Conservation (phyloP, 257 asterid species). For the Nemophila menziesii region DNA sequence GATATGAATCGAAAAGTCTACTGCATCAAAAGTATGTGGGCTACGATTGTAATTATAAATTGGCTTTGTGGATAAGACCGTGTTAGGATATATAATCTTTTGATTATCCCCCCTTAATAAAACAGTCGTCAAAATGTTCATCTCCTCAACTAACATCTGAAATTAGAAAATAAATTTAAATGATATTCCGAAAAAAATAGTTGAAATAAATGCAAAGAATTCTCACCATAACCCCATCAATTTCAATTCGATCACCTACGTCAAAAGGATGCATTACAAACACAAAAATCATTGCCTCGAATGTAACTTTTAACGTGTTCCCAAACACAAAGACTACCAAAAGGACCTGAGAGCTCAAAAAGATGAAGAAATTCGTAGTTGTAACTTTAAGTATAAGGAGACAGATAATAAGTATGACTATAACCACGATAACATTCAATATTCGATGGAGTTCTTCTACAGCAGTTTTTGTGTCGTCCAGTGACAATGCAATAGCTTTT, state of each 20-base stretch:
- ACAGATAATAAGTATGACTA: conserved; percentile 46
- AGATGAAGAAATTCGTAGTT: conserved; percentile 59
- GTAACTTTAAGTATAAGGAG: conserved; percentile 81
- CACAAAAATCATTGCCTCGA: conserved; percentile 81
- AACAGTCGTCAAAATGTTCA: conserved; percentile 75
- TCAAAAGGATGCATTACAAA: conserved; percentile 97
- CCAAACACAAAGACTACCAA: conserved; percentile 87
- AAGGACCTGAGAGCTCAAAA: conserved; percentile 80
- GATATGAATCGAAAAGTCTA: conserved; percentile 63
- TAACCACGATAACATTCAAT: conserved; percentile 50
- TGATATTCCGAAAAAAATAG: no score
- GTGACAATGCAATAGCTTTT: conserved; percentile 78
- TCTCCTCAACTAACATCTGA: conserved; percentile 96
- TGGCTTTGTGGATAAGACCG: conserved; percentile 58
- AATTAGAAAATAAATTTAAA: conserved; percentile 1
- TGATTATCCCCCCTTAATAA: conserved; percentile 65
- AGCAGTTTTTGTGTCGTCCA: conserved; percentile 94
- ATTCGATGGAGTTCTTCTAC: conserved; percentile 84
- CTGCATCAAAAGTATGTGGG: conserved; percentile 85
- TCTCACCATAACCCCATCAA: conserved; percentile 75
- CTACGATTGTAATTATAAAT: conserved; percentile 78
- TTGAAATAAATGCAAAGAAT: not conserved
- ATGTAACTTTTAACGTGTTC: conserved; percentile 82
- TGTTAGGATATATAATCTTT: conserved; percentile 72
- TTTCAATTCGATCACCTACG: conserved; percentile 90